phyloP scores from a whole-genome alignment of 2,329 filamentous ascomycete species.

The Fonsecaea monophora region DNA sequence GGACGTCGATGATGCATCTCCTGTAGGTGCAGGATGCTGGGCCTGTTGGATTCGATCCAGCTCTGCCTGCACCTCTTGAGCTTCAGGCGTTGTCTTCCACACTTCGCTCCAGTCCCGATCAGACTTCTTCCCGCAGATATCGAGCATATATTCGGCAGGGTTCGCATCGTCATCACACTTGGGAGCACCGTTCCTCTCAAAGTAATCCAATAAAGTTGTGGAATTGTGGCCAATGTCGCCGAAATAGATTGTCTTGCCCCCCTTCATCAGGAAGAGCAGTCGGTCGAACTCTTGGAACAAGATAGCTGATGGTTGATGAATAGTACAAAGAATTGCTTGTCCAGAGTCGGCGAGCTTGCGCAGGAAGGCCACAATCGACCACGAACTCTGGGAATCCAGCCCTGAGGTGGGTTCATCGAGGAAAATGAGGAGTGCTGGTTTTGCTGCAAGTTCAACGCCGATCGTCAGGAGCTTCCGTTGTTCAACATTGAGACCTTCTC shows the following conservation, averaged over 20 bases:
- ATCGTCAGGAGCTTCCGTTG: conserved; percentile 80
- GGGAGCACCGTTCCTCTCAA: conserved; percentile 73
- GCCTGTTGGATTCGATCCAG: conserved; percentile 63
- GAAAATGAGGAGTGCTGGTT: conserved; percentile 71
- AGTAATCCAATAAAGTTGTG: conserved; percentile 72
- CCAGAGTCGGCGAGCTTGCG: conserved; percentile 60
- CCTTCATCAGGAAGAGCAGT: conserved; percentile 76
- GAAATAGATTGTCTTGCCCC: conserved; percentile 81
- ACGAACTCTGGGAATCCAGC: conserved; percentile 69
- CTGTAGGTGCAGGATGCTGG: conserved; percentile 53
- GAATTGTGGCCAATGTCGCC: conserved; percentile 79
- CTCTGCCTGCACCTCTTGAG: conserved; percentile 61
- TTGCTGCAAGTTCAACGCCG: conserved; percentile 80
- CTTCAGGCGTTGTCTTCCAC: conserved; percentile 66
- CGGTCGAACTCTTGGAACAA: conserved; percentile 69
- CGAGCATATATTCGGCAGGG: conserved; percentile 68
- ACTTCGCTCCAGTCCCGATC: conserved; percentile 67
- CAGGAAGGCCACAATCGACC: conserved; percentile 68
- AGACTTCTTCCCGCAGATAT: conserved; percentile 64
- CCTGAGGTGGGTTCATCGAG: conserved; percentile 68
- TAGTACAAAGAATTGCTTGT: conserved; percentile 62
- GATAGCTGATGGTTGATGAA: conserved; percentile 63
- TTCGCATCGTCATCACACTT: conserved; percentile 73
- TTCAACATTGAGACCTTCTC: conserved; percentile 72
- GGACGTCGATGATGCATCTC: conserved; percentile 50